phyloP scores from a whole-genome alignment of 306 rosid genomes.

The Malus asiatica region DNA sequence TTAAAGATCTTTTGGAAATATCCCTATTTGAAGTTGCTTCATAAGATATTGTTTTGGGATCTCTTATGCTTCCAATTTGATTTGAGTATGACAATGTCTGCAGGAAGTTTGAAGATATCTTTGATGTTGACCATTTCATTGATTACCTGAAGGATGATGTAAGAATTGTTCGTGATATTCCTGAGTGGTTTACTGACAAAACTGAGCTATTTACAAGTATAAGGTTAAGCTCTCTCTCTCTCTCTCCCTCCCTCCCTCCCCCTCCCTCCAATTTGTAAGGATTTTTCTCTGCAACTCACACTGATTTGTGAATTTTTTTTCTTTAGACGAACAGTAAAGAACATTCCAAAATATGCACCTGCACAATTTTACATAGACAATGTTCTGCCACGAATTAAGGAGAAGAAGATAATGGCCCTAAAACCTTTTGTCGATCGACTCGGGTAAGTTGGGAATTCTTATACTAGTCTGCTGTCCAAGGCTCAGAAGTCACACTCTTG shows the following conservation, averaged over 20 bases:
- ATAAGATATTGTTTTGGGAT: background rate
- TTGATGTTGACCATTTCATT: slow-evolving; percentile 96
- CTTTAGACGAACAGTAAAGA: slow-evolving; percentile 89
- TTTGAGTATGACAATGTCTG: slow-evolving; percentile 16
- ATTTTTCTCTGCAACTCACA: slow-evolving; percentile 18
- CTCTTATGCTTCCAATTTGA: background rate
- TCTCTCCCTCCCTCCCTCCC: background rate
- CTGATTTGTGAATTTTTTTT: slow-evolving; percentile 27
- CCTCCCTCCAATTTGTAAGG: background rate
- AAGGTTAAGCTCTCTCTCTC: slow-evolving; percentile 43
- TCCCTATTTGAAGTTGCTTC: background rate
- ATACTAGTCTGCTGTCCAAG: background rate
- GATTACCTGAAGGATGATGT: slow-evolving; percentile 91
- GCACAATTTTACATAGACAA: slow-evolving; percentile 95
- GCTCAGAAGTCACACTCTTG: background rate
- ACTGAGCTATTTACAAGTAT: slow-evolving; percentile 84
- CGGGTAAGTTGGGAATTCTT: slow-evolving; percentile 54
- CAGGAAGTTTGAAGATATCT: slow-evolving; percentile 98
- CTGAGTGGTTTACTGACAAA: slow-evolving; percentile 97
- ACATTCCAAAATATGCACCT: slow-evolving; percentile 96
- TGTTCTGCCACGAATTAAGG: slow-evolving; percentile 97
- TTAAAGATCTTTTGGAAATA: background rate
- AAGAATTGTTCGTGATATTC: slow-evolving; percentile 89
- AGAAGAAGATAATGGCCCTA: slow-evolving; percentile 96
- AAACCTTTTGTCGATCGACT: slow-evolving; percentile 99